Conservation (phyloP, 2,329 filamentous ascomycete species). For the Shiraia bambusicola region DNA sequence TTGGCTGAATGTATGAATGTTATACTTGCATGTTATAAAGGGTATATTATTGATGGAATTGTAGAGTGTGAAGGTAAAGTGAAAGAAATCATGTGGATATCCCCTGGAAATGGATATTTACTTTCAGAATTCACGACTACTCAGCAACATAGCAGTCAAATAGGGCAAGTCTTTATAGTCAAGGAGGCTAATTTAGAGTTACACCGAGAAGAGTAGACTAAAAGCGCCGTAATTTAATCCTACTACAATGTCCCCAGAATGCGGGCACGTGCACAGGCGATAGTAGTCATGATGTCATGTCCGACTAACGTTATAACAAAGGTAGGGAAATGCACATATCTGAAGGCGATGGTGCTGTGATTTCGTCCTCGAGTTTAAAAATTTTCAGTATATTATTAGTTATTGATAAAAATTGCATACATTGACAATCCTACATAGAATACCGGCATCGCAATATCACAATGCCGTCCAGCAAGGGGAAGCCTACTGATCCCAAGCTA, state of each 20-base stretch:
- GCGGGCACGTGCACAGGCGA: constrained; percentile 8
- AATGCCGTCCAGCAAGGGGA: constrained; percentile 50
- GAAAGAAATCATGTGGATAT: too few species aligned
- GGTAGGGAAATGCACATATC: constrained; percentile 13
- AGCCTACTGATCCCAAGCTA: constrained; percentile 49
- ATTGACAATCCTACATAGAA: too few species aligned
- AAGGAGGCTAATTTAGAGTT: constrained; percentile 3
- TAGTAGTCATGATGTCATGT: constrained; percentile 25
- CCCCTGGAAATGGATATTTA: too few species aligned
- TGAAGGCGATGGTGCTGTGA: constrained; percentile 2
- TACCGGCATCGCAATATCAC: constrained; percentile 2
- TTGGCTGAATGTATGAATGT: too few species aligned
- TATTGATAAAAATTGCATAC: neutral
- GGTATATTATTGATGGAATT: too few species aligned
- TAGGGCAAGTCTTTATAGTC: too few species aligned
- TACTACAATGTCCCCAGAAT: neutral
- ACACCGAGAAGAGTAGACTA: too few species aligned
- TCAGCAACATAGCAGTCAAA: too few species aligned
- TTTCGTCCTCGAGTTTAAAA: neutral
- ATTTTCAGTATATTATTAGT: neutral
- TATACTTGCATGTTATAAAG: too few species aligned
- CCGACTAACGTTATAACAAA: constrained; percentile 17
- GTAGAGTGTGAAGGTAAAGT: too few species aligned
- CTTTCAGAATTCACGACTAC: too few species aligned
- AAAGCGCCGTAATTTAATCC: too few species aligned